Conservation (phyloP, 2,329 filamentous ascomycete genomes). For the Trichophyton mentagrophytes region DNA sequence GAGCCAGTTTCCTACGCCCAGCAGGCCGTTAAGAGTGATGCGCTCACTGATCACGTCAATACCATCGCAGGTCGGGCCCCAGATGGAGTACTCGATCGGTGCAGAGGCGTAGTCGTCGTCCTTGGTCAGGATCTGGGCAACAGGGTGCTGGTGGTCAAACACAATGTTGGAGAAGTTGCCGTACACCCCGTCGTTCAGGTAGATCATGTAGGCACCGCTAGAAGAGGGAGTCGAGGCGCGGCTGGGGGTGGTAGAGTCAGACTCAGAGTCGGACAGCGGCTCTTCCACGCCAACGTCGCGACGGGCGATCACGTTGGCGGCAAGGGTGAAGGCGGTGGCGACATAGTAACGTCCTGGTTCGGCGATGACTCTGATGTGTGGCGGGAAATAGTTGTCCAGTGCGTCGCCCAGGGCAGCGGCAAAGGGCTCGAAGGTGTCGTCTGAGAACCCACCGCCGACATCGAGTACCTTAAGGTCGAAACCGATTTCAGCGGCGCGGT, state of each 20-base stretch:
- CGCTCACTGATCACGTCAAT: slow-evolving; percentile 87
- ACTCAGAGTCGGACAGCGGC: slow-evolving; percentile 11
- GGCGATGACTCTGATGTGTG: slow-evolving; percentile 73
- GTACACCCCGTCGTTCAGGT: slow-evolving; percentile 94
- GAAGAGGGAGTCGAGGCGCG: slow-evolving; percentile 25
- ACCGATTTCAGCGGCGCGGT: slow-evolving; percentile 64
- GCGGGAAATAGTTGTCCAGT: slow-evolving; percentile 78
- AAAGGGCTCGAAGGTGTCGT: slow-evolving; percentile 85
- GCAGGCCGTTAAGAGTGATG: slow-evolving; percentile 59
- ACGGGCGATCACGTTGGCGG: slow-evolving; percentile 89
- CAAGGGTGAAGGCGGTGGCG: slow-evolving; percentile 81
- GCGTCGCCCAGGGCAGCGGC: slow-evolving; percentile 65
- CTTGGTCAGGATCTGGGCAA: slow-evolving; percentile 63
- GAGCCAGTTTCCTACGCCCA: slow-evolving; percentile 93
- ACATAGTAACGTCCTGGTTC: slow-evolving; percentile 97
- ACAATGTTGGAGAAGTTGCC: slow-evolving; percentile 99
- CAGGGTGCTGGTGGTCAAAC: slow-evolving; percentile 91
- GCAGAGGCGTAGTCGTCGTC: slow-evolving; percentile 45
- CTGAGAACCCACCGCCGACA: slow-evolving; percentile 84
- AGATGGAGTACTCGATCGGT: slow-evolving; percentile 78
- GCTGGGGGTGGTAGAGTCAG: slow-evolving; percentile 38
- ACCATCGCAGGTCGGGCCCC: slow-evolving; percentile 95
- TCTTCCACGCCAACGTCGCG: slow-evolving; percentile 50
- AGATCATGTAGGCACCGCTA: slow-evolving; percentile 74
- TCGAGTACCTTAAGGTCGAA: slow-evolving; percentile 78